These are phyloP conservation scores for Ophiosphaerella herpotricha DNA, from an alignment of 2,329 filamentous ascomycete species.

Conservation along the genomic window DNA sequence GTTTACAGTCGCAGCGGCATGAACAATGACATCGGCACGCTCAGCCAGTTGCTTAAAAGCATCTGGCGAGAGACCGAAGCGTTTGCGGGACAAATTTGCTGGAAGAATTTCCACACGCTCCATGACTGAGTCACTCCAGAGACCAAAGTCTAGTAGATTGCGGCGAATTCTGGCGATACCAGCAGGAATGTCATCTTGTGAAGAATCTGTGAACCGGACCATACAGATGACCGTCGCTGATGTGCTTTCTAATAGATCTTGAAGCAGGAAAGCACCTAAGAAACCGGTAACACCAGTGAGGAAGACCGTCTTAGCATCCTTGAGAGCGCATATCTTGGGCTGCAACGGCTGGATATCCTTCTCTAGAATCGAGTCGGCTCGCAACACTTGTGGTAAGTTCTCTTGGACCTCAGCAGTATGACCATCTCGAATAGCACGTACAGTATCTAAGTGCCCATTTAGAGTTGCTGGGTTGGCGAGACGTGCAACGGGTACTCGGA, in stretches of 20 bases:
- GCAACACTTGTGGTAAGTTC: slow-evolving; percentile 71
- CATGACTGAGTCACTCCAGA: slow-evolving; percentile 78
- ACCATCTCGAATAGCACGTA: slow-evolving; percentile 72
- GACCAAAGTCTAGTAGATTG: slow-evolving; percentile 76
- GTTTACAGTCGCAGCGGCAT: slow-evolving; percentile 74
- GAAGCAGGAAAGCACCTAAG: slow-evolving; percentile 74
- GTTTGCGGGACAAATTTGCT: slow-evolving; percentile 71
- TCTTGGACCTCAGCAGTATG: slow-evolving; percentile 76
- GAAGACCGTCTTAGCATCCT: slow-evolving; percentile 70
- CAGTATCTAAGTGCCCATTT: slow-evolving; percentile 71
- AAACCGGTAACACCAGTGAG: slow-evolving; percentile 79
- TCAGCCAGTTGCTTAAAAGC: slow-evolving; percentile 67
- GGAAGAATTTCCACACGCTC: slow-evolving; percentile 77
- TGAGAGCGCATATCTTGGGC: slow-evolving; percentile 61
- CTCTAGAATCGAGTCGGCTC: slow-evolving; percentile 68
- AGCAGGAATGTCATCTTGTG: slow-evolving; percentile 65
- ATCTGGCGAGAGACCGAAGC: slow-evolving; percentile 69
- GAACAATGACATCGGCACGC: slow-evolving; percentile 73
- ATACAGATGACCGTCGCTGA: slow-evolving; percentile 73
- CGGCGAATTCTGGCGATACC: slow-evolving; percentile 74
- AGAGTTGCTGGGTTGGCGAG: slow-evolving; percentile 74
- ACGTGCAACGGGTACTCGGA: slow-evolving; percentile 71
- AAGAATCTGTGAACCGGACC: slow-evolving; percentile 72
- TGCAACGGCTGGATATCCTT: slow-evolving; percentile 67
- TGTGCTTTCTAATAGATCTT: slow-evolving; percentile 69